Evolutionary conservation across 768 basidiomycete species (phyloP).

Genomic region (Gloeopeniophorella convolvens): DNA sequence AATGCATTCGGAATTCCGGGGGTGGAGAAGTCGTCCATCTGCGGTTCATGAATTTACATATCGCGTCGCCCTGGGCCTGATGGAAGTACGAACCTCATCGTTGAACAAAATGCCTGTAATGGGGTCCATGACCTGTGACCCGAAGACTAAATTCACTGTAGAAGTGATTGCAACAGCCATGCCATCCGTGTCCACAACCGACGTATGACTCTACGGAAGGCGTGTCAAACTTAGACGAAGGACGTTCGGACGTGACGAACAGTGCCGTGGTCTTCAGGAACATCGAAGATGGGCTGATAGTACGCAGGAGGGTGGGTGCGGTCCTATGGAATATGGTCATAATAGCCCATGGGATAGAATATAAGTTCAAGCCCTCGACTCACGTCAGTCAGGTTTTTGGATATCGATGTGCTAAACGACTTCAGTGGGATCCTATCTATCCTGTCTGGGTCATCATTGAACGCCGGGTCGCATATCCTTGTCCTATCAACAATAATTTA

Average conservation of each 20-base stretch:
- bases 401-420: conserved; percentile 53
- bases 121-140: conserved; percentile 80
- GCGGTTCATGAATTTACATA: too few species aligned
- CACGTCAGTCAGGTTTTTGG: conserved; percentile 78
- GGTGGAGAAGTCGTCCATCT: conserved; percentile 91
- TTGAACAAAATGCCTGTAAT: conserved; percentile 87
- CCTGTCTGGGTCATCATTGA: conserved; percentile 45
- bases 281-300: conserved; percentile 78
- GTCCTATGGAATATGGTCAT: conserved; percentile 43
- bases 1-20: conserved; percentile 82
- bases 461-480: conserved; percentile 73
- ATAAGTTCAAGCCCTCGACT: conserved; percentile 24
- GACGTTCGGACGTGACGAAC: conserved; percentile 30
- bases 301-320: conserved; percentile 74
- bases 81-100: conserved; percentile 65
- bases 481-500: conserved; percentile 46
- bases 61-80: too few species aligned
- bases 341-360: background rate
- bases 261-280: conserved; percentile 81
- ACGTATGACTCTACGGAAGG: conserved; percentile 66
- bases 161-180: conserved; percentile 86
- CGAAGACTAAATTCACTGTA: conserved; percentile 87
- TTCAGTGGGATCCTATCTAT: conserved; percentile 66
- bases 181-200: conserved; percentile 74
- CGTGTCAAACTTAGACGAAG: background rate